Evolutionary conservation across 106 monocot species (phyloP).

Genomic region (Ottelia alismoides): DNA sequence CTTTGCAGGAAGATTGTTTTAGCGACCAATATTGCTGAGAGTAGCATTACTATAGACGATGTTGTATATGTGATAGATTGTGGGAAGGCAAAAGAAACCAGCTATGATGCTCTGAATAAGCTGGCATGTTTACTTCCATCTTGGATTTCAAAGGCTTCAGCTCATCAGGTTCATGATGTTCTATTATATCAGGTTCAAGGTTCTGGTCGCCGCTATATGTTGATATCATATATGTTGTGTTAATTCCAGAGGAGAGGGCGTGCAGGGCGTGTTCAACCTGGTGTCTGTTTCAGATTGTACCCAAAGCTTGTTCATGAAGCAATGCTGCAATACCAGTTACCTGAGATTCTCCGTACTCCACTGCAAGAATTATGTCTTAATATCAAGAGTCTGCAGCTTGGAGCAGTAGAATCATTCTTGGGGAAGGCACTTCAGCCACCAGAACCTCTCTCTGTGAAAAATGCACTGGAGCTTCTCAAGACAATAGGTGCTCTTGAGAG

Average conservation of each 20-base stretch:
- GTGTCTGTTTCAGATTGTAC: slow-evolving; percentile 83
- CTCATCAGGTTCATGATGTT: slow-evolving; percentile 63
- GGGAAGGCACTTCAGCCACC: slow-evolving; percentile 90
- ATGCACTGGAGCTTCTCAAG: slow-evolving; percentile 93
- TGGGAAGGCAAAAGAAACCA: slow-evolving; percentile 98
- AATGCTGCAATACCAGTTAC: slow-evolving; percentile 86
- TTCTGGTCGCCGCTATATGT: too few relatives aligned
- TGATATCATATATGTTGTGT: neutral
- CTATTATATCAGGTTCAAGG: neutral
- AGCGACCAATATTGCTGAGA: slow-evolving; percentile 98
- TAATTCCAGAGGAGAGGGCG: slow-evolving; percentile 76
- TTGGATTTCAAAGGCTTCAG: slow-evolving; percentile 99
- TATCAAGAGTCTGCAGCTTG: slow-evolving; percentile 88
- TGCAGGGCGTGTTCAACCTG: slow-evolving; percentile 94
- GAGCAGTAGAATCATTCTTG: slow-evolving; percentile 68
- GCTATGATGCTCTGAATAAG: slow-evolving; percentile 97
- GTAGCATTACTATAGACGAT: slow-evolving; percentile 96
- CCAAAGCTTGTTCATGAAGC: slow-evolving; percentile 88
- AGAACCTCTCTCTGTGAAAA: slow-evolving; percentile 79
- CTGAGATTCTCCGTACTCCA: slow-evolving; percentile 96
- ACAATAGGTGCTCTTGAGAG: slow-evolving; percentile 89
- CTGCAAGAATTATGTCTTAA: slow-evolving; percentile 91
- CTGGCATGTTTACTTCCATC: slow-evolving; percentile 87
- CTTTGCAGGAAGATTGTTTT: slow-evolving; percentile 83
- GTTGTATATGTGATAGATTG: slow-evolving; percentile 93